Conservation (phyloP, 176 grass and related monocot species). For the Triticum dicoccoides region DNA sequence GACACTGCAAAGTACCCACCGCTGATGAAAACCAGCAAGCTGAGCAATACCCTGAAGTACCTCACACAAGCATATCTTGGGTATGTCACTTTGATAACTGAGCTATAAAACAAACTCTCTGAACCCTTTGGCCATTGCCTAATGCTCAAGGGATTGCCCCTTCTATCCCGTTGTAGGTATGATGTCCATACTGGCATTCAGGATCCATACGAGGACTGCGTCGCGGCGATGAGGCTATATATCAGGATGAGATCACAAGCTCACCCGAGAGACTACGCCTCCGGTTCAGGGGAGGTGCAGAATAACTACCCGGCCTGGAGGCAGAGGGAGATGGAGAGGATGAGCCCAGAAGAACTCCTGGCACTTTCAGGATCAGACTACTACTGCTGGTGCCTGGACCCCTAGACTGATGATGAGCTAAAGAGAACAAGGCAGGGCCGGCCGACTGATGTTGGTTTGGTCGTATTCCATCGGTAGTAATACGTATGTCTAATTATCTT, state of each 20-base stretch:
- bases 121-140: background rate
- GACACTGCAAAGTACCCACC: constrained; percentile 82
- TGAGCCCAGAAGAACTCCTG: constrained; percentile 73
- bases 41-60: constrained; percentile 84
- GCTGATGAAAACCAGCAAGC: constrained; percentile 96
- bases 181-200: constrained; percentile 78
- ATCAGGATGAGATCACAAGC: constrained; percentile 65
- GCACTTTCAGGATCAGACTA: constrained; percentile 80
- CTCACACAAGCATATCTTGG: constrained; percentile 85
- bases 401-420: constrained; percentile 20
- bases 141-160: constrained; percentile 6
- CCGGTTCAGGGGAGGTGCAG: constrained; percentile 57
- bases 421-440: constrained; percentile 34
- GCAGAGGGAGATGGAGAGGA: constrained; percentile 86
- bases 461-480: constrained; percentile 4
- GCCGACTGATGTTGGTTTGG: constrained; percentile 6
- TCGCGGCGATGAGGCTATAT: constrained; percentile 75
- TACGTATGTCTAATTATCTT: constrained; percentile 33
- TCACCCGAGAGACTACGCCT: constrained; percentile 53
- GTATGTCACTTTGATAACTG: constrained; percentile 38
- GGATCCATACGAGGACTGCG: constrained; percentile 72
- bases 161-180: constrained; percentile 42
- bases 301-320: constrained; percentile 76
- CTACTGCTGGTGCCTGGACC: constrained; percentile 94
- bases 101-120: background rate